phyloP scores from a whole-genome alignment of 306 rosid genomes.

The Medicago truncatula region MtrunA17r5.0-ANR NC_053045.1:58578501-58579000 shows the following conservation, averaged over 20 bases:
- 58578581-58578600: neutral
- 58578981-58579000: neutral
- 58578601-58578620: neutral
- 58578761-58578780: no score
- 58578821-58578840: no score
- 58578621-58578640: neutral
- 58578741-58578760: no score
- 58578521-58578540: conserved; percentile 20
- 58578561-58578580: neutral
- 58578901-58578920: neutral
- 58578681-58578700: neutral
- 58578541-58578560: neutral
- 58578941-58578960: no score
- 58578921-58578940: neutral
- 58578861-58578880: neutral
- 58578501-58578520: neutral
- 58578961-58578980: no score
- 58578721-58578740: no score
- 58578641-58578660: neutral
- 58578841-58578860: no score
- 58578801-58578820: no score
- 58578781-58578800: no score
- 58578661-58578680: neutral
- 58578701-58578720: neutral
- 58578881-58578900: neutral